Evolutionary conservation across 371 early-diverging fungal species (phyloP), one percentile per base, ranked within the genome.

Genomic region (Cokeromyces recurvatus): DNA sequence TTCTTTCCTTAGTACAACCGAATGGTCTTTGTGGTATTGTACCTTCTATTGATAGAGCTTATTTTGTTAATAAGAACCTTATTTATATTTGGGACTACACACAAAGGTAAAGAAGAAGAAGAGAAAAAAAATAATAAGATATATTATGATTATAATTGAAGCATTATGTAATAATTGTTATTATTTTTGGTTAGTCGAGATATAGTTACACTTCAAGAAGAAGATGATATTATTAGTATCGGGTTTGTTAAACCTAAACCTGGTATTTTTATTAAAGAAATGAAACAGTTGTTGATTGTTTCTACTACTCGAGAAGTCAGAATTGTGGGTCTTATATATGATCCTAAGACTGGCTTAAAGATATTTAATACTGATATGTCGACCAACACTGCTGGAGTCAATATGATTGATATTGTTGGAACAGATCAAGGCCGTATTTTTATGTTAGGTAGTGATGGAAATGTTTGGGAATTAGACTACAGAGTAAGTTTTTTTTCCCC

Each of bases 51-150:
- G 71, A 84, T 34, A 82, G 90, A 25, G 94, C 89, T 7, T 96
- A 93, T 85, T 86, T 94, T 41, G 86, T 89, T 4, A 82, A 94
- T 36, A 91, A 90, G 58, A 85, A 90, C 55, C 68, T 80, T 21
- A 77, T 95, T 38, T 91, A 86, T 57, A 55, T 96, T 32, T 94
- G 93, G 93, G 64, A 96, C 59, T 94, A 90, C 60, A 66, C 64
- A 32, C 81, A 82, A 22, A 78, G 77, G 77, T 76, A 70, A 57
- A 38, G 36, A 15, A 50, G 11, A 39, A 39, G 15, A 25, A 21
- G 36, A 2, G 5, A 35, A 23, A 23, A 24, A 29, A 43, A 22
- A 3, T 17, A 24, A 24, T 24, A n/a, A n/a, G n/a, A n/a, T n/a
- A n/a, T n/a, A n/a, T n/a, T n/a, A n/a, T n/a, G n/a, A n/a, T n/a